These are phyloP conservation scores for Schizophyllum commune DNA, from an alignment of 1,284 basidiomycete genomes.

Conservation along the genomic window DNA sequence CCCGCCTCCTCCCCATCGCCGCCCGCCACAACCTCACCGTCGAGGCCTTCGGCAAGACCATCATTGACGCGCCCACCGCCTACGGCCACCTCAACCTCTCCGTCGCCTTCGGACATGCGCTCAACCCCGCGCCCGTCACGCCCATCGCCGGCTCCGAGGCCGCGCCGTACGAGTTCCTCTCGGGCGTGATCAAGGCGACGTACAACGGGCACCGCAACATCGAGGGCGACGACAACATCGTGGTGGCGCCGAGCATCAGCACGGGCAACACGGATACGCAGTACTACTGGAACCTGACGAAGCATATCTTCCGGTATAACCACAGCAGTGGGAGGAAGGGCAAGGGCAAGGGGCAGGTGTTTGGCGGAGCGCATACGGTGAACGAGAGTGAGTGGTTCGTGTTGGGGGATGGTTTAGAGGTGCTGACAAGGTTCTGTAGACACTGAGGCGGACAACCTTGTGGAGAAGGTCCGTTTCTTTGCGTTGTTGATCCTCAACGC, in stretches of 20 bases:
- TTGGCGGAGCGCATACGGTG: conserved; percentile 40
- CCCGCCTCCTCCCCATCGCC: conserved; percentile 27
- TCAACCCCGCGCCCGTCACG: conserved; percentile 50
- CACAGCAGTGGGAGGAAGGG: conserved; percentile 22
- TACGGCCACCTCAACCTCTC: conserved; percentile 18
- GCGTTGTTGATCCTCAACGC: conserved; percentile 27
- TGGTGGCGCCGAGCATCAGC: conserved; percentile 44
- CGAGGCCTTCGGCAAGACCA: conserved; percentile 29
- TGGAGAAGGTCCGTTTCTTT: conserved; percentile 29
- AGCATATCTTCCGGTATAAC: conserved; percentile 40
- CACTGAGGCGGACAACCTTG: conserved; percentile 24
- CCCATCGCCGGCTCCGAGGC: conserved; percentile 26
- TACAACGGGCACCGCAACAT: conserved; percentile 17
- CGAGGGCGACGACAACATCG: conserved; percentile 23
- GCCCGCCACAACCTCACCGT: conserved; percentile 30
- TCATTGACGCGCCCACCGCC: conserved; percentile 18
- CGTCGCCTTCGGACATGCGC: conserved; percentile 32
- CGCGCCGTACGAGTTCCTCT: conserved; percentile 38
- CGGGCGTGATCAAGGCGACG: conserved; percentile 40
- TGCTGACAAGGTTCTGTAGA: not conserved
- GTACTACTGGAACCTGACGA: conserved; percentile 37
- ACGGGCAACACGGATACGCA: conserved; percentile 30
- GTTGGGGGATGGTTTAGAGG: not conserved
- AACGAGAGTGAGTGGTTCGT: conserved; percentile 23
- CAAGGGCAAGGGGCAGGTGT: conserved; percentile 15